Evolutionary conservation across 2,329 filamentous ascomycete genomes (phyloP).

Genomic region (Lasiodiplodia sp.): DNA sequence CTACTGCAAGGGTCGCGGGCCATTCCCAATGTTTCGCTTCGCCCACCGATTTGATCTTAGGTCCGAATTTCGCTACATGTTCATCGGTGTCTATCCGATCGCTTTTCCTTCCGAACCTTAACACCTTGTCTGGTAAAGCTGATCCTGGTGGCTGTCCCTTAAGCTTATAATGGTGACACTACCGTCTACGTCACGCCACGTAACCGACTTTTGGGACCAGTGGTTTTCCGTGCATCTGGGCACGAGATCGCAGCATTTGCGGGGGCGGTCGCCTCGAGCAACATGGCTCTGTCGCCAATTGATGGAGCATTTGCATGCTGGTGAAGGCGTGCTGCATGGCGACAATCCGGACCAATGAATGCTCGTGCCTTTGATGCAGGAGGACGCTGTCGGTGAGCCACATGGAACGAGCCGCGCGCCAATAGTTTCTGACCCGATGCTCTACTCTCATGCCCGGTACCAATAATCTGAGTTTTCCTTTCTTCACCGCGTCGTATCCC

Average conservation of each 20-base stretch:
- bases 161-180: conserved; percentile 13
- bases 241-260: conserved; percentile 2
- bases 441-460: background rate
- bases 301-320: background rate
- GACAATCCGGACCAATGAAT: background rate
- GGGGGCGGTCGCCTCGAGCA: conserved; percentile 20
- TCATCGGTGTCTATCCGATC: conserved; percentile 7
- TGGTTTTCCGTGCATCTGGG: conserved; percentile 1
- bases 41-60: background rate
- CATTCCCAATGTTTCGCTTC: conserved; percentile 3
- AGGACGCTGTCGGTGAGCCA: background rate
- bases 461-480: background rate
- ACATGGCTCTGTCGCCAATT: background rate
- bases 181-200: conserved; percentile 11
- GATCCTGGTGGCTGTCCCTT: background rate
- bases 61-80: background rate
- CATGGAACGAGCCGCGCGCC: conserved; percentile 10
- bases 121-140: conserved; percentile 2
- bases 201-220: background rate
- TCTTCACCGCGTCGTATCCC: conserved; percentile 11
- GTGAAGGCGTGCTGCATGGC: conserved; percentile 9
- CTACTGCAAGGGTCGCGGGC: conserved; percentile 14
- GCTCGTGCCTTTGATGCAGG: background rate
- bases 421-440: background rate
- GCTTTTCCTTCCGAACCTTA: conserved; percentile 21